Evolutionary conservation across 805 yeast species (phyloP), one percentile per base, ranked within the genome.

Genomic region (Torulaspora franciscae): DNA sequence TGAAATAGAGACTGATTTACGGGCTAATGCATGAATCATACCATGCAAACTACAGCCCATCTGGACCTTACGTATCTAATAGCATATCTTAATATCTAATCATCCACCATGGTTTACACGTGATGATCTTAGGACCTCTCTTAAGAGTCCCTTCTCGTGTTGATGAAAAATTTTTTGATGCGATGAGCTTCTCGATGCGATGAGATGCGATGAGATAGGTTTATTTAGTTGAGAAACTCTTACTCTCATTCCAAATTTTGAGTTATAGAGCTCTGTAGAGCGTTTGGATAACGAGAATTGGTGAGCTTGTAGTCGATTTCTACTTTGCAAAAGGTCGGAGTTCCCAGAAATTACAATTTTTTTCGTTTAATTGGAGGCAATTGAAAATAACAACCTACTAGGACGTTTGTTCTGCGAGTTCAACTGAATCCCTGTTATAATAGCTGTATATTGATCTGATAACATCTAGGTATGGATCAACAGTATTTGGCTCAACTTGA

Each of bases 401-500:
- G 40, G 28, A 32, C 17, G 4, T 37, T 35, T 35, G 22, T 23
- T 23, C 38, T 35, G 25, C n/a, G 33, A 28, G 30, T 24, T n/a
- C 14, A n/a, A 13, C 27, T 29, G 24, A 11, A 26, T n/a, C 9
- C 32, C 15, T 6, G 6, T 23, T 25, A 10, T 9, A 11, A 10
- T 22, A n/a, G 24, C 22, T 28, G 17, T 17, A 29, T 26, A 22
- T 26, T 29, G 4, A 30, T n/a, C 17, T 13, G 11, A 27, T 19
- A 37, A 38, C 22, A 25, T 17, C 22, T 13, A 32, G 52, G 25
- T 30, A 84, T 84, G 91, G 91, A 84, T 69, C 75, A 75, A 56
- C 81, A 81, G 59, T 85, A 77, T 64, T 71, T 84, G 55, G 64
- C 79, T 51, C 76, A 81, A 37, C 75, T 90, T 65, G 95, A 86